These are phyloP conservation scores for Eimeria maxima DNA, from an alignment of 169 alveolate genomes.

Conservation along the genomic window DNA sequence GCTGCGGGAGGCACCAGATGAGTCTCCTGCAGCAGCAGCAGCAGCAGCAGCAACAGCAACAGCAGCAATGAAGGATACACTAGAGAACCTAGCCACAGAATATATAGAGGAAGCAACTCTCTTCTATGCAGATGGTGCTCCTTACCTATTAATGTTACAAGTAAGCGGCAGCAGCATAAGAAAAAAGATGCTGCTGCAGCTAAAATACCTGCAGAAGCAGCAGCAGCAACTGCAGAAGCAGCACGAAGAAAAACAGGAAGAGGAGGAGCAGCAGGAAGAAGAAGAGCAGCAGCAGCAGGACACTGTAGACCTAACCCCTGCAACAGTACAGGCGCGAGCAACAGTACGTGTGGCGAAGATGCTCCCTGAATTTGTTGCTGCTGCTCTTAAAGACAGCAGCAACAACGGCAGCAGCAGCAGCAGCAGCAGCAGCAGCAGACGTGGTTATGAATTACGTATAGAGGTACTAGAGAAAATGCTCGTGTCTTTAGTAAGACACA, in stretches of 20 bases:
- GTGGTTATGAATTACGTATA: neutral
- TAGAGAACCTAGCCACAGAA: neutral
- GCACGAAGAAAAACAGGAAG: conserved; percentile 12
- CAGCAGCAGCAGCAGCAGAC: conserved; percentile 1
- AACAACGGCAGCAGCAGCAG: conserved; percentile 19
- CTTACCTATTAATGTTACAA: neutral
- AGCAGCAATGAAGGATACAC: neutral
- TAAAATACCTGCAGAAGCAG: conserved; percentile 2
- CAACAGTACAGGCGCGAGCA: neutral
- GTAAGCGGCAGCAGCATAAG: neutral
- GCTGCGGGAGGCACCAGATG: neutral
- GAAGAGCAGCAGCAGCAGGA: too few species aligned
- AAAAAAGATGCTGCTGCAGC: conserved; percentile 34
- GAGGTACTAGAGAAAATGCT: conserved; percentile 7
- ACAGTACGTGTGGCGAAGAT: neutral
- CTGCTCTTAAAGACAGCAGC: conserved; percentile 1
- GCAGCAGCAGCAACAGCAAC: conserved; percentile 49
- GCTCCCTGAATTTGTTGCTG: conserved; percentile 11
- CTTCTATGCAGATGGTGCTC: conserved; percentile 13
- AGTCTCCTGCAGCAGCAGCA: neutral
- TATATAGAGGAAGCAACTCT: neutral
- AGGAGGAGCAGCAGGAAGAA: neutral
- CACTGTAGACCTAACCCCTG: neutral
- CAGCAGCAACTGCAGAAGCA: conserved; percentile 32
- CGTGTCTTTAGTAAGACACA: neutral